Conservation (phyloP, 495 filamentous ascomycete genomes). For the Penicillium macrosclerotiorum region DNA sequence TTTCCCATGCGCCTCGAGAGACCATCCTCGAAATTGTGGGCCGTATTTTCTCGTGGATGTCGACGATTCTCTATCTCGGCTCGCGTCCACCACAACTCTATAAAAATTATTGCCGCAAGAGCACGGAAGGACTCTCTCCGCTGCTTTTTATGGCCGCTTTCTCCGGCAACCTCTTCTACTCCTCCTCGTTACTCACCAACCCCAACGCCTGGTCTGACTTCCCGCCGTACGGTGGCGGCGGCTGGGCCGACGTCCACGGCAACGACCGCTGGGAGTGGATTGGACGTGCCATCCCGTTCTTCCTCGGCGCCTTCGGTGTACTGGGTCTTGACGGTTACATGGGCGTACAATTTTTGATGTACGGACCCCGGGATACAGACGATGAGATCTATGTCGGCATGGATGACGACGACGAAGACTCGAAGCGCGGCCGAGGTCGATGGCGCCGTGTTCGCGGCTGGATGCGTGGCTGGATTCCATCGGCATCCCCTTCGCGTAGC, state of each 20-base stretch:
- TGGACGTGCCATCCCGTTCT: conserved; percentile 61
- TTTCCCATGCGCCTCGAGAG: conserved; percentile 18
- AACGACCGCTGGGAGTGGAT: conserved; percentile 59
- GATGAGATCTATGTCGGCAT: conserved; percentile 17
- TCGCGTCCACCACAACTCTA: conserved; percentile 71
- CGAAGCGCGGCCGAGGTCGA: conserved; percentile 37
- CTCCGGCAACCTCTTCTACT: conserved; percentile 72
- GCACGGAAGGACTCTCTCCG: conserved; percentile 68
- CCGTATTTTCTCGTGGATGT: conserved; percentile 62
- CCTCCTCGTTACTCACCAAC: conserved; percentile 61
- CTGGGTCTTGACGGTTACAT: conserved; percentile 63
- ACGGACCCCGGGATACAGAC: conserved; percentile 42
- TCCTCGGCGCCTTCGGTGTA: conserved; percentile 69
- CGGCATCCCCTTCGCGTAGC: conserved; percentile 28
- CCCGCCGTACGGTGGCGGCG: conserved; percentile 61
- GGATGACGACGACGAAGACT: conserved; percentile 27
- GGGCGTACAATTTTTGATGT: conserved; percentile 63
- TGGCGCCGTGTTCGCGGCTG: conserved; percentile 61
- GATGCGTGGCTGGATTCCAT: conserved; percentile 70
- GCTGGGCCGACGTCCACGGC: conserved; percentile 62
- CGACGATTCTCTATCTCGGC: conserved; percentile 63
- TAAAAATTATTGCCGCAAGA: conserved; percentile 65
- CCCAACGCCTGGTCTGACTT: conserved; percentile 65
- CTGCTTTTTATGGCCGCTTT: conserved; percentile 70
- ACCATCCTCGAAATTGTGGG: conserved; percentile 48